Base-by-base conservation (phyloP, 2,329 filamentous ascomycete genomes). In the Colletotrichum noveboracense region DNA sequence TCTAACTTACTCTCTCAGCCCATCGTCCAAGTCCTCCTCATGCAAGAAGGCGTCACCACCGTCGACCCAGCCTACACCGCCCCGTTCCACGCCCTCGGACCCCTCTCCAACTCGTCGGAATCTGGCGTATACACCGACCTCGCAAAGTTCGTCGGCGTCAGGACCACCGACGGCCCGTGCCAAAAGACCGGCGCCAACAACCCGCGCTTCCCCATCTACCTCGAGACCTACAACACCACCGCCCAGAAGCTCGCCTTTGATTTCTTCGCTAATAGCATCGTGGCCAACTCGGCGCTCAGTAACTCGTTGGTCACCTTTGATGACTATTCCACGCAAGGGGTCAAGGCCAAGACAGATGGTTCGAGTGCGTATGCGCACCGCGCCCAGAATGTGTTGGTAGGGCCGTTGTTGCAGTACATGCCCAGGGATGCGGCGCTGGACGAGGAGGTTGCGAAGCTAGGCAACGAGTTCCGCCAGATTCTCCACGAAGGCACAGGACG, bases 221-320 rank as follows among this genome's bases (percentile, higher is more conserved):
- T 89, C 10, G 66, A 84, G 60, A 30, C 75, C 2, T 88, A 86
- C 82, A 81, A 86, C 76, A 69, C 79, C 26, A 69, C 77, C 3
- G 80, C 83, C 34, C 78, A 82, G 71, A 71, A 71, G 26, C 28
- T 77, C 52, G 77, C 77, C 55, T 86, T 83, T 78, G 78, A 83
- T 12, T 70, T 80, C 21, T 87, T 85, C 80, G 78, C 75, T 10
- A 69, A 77, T 16, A 79, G 79, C 12, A 80, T 79, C 36, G 80
- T 78, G 30, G 14, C 24, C 52, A 62, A 36, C 28, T 48, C 61
- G 3, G 69, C 61, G 28, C 65, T 71, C 30, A 76, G 80, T 12
- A 77, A 82, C 76, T 86, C 85, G 1, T 81, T 90, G 60, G 88
- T 91, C 81, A 87, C 91, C 85, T 88, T 91, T 70, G 90, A 92